Evolutionary conservation across 2,329 filamentous ascomycete genomes (phyloP), one percentile per base, ranked within the genome.

Genomic region (Aspergillus sojae): DNA sequence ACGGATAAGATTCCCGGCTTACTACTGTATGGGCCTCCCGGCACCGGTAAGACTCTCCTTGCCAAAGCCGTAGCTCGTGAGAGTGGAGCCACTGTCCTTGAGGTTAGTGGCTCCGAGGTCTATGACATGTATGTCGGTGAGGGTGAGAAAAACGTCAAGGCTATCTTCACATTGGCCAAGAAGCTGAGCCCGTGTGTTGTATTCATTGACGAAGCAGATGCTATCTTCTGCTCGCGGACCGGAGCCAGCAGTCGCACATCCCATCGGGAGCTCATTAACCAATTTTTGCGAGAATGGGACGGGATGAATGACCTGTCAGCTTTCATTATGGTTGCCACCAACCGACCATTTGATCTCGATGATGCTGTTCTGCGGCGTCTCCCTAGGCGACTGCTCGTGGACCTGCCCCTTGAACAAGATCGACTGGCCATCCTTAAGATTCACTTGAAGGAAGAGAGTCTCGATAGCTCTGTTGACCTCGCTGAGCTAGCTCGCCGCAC

Each of bases 281-380:
- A 99, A 78, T 98, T 98, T 77, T 82, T 99, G 57, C 91, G 93
- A 60, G 94, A 98, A 77, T 98, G 94, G 95, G 95, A 98, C 71
- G 95, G 95, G 12, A 90, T 98, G 83, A 91, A 91, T 70, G 84
- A 88, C 63, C 86, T 89, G 54, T 91, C 91, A 21, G 93, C 94
- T 3, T 98, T 99, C 76, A 94, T 99, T 77, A 97, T 99, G 93
- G 93, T 98, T 0, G 94, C 95, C 32, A 98, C 94, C 10, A 98
- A 99, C 77, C 86, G 94, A 11, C 95, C 95, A 0, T 97, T 96
- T 72, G 95, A 98, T 73, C 86, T 99, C 1, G 95, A 99, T 72
- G 80, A 83, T 52, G 84, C 83, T 4, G 79, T 84, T 23, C 77
- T 85, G 26, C 80, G 84, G 21, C 82, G 84, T 58, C 75, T 84